Base-by-base conservation (phyloP, 768 basidiomycete genomes). In the Pholiota microspora region DNA sequence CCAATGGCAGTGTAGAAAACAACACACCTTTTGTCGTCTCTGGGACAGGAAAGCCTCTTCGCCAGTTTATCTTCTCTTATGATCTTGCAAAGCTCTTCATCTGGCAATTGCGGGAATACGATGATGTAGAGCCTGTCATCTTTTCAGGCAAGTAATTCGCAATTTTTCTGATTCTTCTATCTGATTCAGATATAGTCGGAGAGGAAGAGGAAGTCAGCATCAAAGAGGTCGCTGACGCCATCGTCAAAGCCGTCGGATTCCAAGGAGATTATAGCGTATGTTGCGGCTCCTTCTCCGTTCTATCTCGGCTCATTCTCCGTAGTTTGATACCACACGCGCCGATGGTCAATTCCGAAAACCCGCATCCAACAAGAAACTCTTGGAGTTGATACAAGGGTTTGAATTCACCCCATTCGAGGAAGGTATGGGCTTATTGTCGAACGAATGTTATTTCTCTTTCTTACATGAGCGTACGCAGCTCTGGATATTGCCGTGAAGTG, bases 291-390 rank as follows among this genome's bases (percentile, higher is more conserved):
- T 35, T 18, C 10, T 36, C 16, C 35, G 9, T 25, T 21, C n/a
- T 6, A 48, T 29, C 28, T 51, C 44, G 40, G 49, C 21, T 29
- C 35, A 29, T 51, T 12, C 25, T 23, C 44, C 48, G 13, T 60
- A 93, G 90, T 97, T 94, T 69, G 93, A 97, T 71, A 83, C 86
- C 29, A 76, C 82, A 23, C 82, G 84, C 49, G 84, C 94, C 7
- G 96, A 98, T 64, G 94, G 96, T 1, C 95, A 98, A 70, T 95
- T 87, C 81, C 86, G 94, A 61, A 98, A 98, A 73, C 94, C 95
- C 0, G 95, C 95, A 15, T 93, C 92, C 32, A 98, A 98, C 72
- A 84, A 81, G 64, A 96, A 95, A 70, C 75, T 97, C 5, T 66
- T 92, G 46, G 72, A 71, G n/a, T 73, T 90, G 49, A 84, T 94